Percentiles rank a stretch among this genome's conserved stretches.
These are phyloP conservation scores for Mariannaea elegans DNA, from an alignment of 2,329 filamentous ascomycete genomes.

Conservation along the genomic window DNA sequence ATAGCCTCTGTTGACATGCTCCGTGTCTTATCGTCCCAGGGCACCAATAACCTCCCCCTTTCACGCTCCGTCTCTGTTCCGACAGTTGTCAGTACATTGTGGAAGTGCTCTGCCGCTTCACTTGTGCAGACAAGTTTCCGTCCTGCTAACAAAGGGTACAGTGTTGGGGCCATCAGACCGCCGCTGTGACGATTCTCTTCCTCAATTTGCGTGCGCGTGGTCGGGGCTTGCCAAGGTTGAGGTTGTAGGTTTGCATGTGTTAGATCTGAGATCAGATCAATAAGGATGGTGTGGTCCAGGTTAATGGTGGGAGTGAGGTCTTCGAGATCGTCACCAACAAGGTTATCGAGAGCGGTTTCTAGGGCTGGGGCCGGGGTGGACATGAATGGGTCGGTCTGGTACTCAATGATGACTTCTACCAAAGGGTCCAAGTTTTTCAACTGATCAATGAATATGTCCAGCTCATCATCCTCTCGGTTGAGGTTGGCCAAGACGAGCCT, in stretches of 20 bases:
- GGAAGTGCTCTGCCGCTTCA: constrained; percentile 51
- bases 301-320: constrained; percentile 49
- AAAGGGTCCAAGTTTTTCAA: constrained; percentile 41
- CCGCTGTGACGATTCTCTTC: constrained; percentile 43
- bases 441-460: constrained; percentile 46
- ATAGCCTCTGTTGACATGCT: constrained; percentile 21
- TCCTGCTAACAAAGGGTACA: constrained; percentile 47
- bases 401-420: constrained; percentile 47
- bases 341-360: constrained; percentile 40
- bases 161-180: constrained; percentile 45
- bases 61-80: constrained; percentile 49
- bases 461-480: constrained; percentile 34
- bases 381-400: constrained; percentile 39
- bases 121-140: constrained; percentile 49
- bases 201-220: constrained; percentile 46
- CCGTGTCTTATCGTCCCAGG: constrained; percentile 34
- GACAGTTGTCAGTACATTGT: constrained; percentile 47
- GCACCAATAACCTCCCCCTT: constrained; percentile 47
- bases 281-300: constrained; percentile 53
- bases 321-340: constrained; percentile 44
- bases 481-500: constrained; percentile 48
- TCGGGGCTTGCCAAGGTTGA: constrained; percentile 45
- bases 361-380: constrained; percentile 35
- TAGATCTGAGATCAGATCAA: constrained; percentile 52
- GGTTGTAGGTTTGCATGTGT: constrained; percentile 47